Evolutionary conservation across 179 eudicot genomes (phyloP).

Genomic region (Actinidia arguta): DNA sequence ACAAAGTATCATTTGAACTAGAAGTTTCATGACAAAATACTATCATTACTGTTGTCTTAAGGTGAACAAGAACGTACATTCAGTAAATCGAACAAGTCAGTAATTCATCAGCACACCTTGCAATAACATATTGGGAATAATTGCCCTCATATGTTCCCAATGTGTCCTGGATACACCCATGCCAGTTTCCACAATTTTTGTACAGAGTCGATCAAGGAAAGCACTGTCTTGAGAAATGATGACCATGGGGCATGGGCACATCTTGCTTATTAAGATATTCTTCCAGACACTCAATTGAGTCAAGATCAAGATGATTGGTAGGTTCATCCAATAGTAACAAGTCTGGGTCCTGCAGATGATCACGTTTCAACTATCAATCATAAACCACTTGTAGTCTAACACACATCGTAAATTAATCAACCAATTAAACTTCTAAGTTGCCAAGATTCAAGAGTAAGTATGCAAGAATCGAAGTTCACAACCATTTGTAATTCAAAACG

Average conservation of each 20-base stretch:
- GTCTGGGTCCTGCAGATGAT: slow-evolving; percentile 85
- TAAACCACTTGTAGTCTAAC: too few species aligned
- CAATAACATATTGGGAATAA: slow-evolving; percentile 78
- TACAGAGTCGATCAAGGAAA: slow-evolving; percentile 94
- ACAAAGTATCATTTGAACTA: too few species aligned
- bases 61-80: background rate
- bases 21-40: background rate
- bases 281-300: too few species aligned
- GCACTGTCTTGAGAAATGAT: slow-evolving; percentile 99
- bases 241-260: slow-evolving; percentile 97
- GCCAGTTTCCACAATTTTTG: slow-evolving; percentile 97
- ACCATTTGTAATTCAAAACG: too few species aligned
- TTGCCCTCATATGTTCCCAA: slow-evolving; percentile 86
- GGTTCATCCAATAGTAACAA: slow-evolving; percentile 94
- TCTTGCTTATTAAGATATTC: slow-evolving; percentile 77
- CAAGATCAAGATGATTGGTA: slow-evolving; percentile 98
- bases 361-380: slow-evolving; percentile 18
- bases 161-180: slow-evolving; percentile 97
- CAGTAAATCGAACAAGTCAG: background rate
- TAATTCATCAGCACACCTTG: slow-evolving; percentile 69
- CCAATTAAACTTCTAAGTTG: too few species aligned
- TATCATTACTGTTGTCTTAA: background rate
- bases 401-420: background rate
- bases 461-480: too few species aligned
- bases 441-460: too few species aligned